These are phyloP conservation scores for Moricandia arvensis DNA, from an alignment of 345 rosid species.

Conservation along the genomic window DNA sequence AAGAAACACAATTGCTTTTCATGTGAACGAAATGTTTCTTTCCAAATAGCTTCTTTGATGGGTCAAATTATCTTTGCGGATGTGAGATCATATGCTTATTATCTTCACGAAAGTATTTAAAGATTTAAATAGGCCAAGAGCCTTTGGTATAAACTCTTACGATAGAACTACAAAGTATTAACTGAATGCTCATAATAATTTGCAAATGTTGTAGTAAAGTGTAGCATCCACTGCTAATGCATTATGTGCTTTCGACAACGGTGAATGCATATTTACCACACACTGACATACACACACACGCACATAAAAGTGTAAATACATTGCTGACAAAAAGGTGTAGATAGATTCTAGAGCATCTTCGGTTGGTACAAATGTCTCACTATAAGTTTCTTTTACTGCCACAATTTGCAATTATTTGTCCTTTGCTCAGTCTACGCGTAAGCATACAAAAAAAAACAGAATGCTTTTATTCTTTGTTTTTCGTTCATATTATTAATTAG, in stretches of 20 bases:
- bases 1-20: not conserved
- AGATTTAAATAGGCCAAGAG: conserved; percentile 1
- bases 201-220: conserved; percentile 24
- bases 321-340: conserved; percentile 12
- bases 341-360: conserved; percentile 25
- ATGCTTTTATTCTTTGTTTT: not conserved
- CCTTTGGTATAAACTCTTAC: not conserved
- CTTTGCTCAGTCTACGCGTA: not conserved
- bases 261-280: conserved; percentile 6
- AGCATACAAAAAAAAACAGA: not conserved
- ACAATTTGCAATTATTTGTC: conserved; percentile 18
- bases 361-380: conserved; percentile 16
- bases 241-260: not conserved
- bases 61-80: not conserved
- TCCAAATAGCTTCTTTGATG: not conserved
- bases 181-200: conserved; percentile 29
- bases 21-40: not conserved
- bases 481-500: conserved; percentile 13
- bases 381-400: conserved; percentile 8
- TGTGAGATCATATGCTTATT: not conserved
- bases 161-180: not conserved
- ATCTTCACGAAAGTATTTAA: not conserved
- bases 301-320: not conserved
- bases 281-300: conserved; percentile 1
- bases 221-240: conserved; percentile 25